Evolutionary conservation across 208 protist genomes (phyloP), one percentile per base, ranked within the genome.

Genomic region (Trypanosoma vivax): DNA sequence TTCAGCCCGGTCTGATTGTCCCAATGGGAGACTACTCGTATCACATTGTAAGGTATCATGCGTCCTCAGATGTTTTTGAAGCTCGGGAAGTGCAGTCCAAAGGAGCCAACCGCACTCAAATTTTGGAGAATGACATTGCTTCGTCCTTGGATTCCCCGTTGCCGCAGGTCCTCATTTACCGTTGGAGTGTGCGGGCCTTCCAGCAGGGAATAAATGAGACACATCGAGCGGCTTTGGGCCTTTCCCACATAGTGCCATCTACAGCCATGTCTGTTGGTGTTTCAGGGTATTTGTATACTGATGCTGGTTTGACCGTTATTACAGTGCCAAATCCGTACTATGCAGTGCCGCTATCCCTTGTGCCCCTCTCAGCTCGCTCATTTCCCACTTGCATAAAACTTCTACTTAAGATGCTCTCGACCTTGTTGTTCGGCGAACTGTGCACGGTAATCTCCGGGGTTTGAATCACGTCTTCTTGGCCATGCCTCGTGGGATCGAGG

Each of bases 31-130:
- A 38, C 9, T 50, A 18, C 45, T 70, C 57, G 42, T 89, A 76
- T 27, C 65, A 43, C 14, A 41, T 92, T 9, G 38, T 59, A 6
- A 61, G 53, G 62, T 85, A 88, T 41, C 61, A 77, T 50, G 66
- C 71, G 14, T 76, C 74, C n/a, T 68, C 84, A 10, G 80, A 88
- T 50, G 81, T 83, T 23, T 92, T 85, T 50, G 79, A 84, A 55
- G 77, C 73, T 9, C 50, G 63, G 14, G 72, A 77, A 24, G 60
- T 71, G 29, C 27, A 56, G 19, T 28, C 38, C 5, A 52, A 64
- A 18, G 24, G 40, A 31, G 3, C 28, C 13, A 28, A 29, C 3
- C 25, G 42, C 3, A 25, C 47, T 3, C n/a, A n/a, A n/a, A n/a
- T n/a, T n/a, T n/a, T 18, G n/a, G 50, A 18, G 5, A 43, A 39